Conservation (phyloP, 140 eudicot genomes). For the Oenanthe javanica region DNA sequence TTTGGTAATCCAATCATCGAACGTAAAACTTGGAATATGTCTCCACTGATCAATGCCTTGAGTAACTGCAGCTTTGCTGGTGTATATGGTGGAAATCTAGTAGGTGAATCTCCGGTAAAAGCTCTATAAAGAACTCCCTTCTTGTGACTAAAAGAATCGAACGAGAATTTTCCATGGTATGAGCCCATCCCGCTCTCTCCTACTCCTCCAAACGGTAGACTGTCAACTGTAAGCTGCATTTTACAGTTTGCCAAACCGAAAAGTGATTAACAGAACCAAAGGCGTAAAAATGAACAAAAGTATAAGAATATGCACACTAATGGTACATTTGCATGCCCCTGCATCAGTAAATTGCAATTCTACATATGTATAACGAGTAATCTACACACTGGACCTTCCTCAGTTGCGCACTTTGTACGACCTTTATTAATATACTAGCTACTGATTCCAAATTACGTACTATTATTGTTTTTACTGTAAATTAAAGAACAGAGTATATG, state of each 20-base stretch:
- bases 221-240: slow-evolving; percentile 34
- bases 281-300: not conserved
- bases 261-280: not conserved
- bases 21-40: slow-evolving; percentile 17
- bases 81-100: slow-evolving; percentile 40
- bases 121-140: slow-evolving; percentile 45
- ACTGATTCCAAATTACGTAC: not conserved
- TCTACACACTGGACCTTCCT: not conserved
- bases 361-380: not conserved
- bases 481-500: not conserved
- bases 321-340: not conserved
- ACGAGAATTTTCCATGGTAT: slow-evolving; percentile 55
- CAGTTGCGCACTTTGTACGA: not conserved
- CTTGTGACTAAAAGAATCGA: slow-evolving; percentile 61
- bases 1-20: slow-evolving; percentile 25
- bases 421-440: not conserved
- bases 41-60: slow-evolving; percentile 27
- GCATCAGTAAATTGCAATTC: not conserved
- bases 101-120: slow-evolving; percentile 19
- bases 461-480: not conserved
- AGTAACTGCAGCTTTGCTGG: slow-evolving; percentile 19
- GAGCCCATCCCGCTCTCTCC: slow-evolving; percentile 68
- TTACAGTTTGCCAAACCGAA: not conserved
- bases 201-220: slow-evolving; percentile 63
- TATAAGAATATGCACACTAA: not conserved